Conservation (phyloP, 2,329 filamentous ascomycete species). For the Exophiala bonariae region DNA sequence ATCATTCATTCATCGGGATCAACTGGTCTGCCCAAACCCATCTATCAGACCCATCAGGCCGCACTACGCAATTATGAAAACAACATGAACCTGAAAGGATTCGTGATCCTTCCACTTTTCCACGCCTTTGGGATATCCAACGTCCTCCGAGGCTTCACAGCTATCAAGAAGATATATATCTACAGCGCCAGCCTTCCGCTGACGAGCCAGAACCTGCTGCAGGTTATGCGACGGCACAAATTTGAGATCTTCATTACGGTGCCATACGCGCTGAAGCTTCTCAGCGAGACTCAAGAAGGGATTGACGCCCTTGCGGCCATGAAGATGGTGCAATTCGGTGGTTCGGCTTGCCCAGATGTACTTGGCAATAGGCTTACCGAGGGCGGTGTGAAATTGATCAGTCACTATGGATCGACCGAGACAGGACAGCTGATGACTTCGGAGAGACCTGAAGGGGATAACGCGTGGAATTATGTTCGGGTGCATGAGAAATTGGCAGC, state of each 20-base stretch:
- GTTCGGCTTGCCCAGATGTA: slow-evolving; percentile 60
- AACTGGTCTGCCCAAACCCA: slow-evolving; percentile 48
- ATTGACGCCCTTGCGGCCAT: slow-evolving; percentile 47
- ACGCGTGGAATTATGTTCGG: slow-evolving; percentile 62
- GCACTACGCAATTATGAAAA: slow-evolving; percentile 21
- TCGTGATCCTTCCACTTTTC: slow-evolving; percentile 55
- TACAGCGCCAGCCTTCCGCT: slow-evolving; percentile 59
- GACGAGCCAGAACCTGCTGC: slow-evolving; percentile 50
- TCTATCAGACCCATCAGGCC: slow-evolving; percentile 41
- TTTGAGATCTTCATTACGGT: slow-evolving; percentile 61
- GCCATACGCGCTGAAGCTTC: slow-evolving; percentile 53
- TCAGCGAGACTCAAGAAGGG: slow-evolving; percentile 59
- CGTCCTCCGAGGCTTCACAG: slow-evolving; percentile 54
- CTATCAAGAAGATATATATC: slow-evolving; percentile 52
- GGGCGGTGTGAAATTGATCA: slow-evolving; percentile 55
- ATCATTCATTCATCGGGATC: slow-evolving; percentile 52
- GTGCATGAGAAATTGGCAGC: slow-evolving; percentile 40
- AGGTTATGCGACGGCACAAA: slow-evolving; percentile 43
- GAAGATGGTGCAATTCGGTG: slow-evolving; percentile 58
- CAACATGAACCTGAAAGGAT: slow-evolving; percentile 19
- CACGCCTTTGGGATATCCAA: slow-evolving; percentile 61
- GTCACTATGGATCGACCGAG: slow-evolving; percentile 60
- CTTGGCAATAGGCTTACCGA: slow-evolving; percentile 56
- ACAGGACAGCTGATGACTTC: slow-evolving; percentile 64
- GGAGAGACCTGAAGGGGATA: slow-evolving; percentile 53